Conservation (phyloP, 768 basidiomycete species). For the Kondoa subrosea region DNA sequence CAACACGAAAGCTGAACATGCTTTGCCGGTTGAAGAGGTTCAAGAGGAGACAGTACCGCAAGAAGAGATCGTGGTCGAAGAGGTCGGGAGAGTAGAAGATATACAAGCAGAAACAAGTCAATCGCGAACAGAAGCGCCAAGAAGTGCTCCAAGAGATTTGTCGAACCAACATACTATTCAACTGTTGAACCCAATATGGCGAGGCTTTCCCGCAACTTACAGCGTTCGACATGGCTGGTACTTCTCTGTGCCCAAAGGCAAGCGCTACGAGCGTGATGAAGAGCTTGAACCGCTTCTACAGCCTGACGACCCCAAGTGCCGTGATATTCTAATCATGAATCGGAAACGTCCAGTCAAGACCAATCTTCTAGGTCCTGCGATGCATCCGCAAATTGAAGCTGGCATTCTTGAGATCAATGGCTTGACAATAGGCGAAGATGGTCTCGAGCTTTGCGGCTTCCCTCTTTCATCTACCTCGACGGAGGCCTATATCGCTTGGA, state of each 20-base stretch:
- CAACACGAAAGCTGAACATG: neutral
- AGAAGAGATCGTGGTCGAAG: neutral
- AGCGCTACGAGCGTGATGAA: neutral
- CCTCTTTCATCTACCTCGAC: neutral
- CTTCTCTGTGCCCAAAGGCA: conserved; percentile 23
- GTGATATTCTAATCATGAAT: neutral
- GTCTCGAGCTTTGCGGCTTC: neutral
- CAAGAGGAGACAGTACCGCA: neutral
- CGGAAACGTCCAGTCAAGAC: neutral
- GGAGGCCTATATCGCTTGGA: neutral
- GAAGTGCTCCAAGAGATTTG: too few relatives aligned
- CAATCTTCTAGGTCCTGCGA: neutral
- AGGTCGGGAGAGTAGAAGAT: neutral
- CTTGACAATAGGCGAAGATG: neutral
- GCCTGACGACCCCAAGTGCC: neutral
- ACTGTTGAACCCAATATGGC: conserved; percentile 48
- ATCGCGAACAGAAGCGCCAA: too few relatives aligned
- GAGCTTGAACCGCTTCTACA: neutral
- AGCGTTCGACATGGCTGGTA: conserved; percentile 47
- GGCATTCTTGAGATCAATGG: neutral
- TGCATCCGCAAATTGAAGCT: conserved; percentile 5
- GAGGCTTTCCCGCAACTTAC: conserved; percentile 46
- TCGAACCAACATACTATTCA: too few relatives aligned
- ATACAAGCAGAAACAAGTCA: too few relatives aligned
- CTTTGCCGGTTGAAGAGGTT: neutral